Conservation (phyloP, 352 stramenopile species). For the Phytophthora idaei region DNA sequence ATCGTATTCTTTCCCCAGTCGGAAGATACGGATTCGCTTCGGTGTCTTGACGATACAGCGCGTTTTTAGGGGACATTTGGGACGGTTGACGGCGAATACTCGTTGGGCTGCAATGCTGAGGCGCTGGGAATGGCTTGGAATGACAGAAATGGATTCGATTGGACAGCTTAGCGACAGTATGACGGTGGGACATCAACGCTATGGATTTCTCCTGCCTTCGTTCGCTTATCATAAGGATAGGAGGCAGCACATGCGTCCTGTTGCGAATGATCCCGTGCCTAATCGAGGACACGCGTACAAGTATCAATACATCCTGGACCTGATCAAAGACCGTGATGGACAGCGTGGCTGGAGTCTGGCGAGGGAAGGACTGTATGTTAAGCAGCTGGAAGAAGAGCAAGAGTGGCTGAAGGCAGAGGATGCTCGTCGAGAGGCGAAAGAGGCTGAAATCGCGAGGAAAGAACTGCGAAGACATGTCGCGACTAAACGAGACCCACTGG, state of each 20-base stretch:
- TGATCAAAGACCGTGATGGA: conserved; percentile 70
- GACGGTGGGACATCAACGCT: conserved; percentile 55
- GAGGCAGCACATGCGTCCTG: conserved; percentile 54
- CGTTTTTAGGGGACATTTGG: conserved; percentile 52
- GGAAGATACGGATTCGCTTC: conserved; percentile 45
- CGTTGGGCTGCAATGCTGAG: conserved; percentile 72
- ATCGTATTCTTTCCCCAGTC: conserved; percentile 65
- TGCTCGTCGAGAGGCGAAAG: conserved; percentile 20
- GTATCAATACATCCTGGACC: conserved; percentile 71
- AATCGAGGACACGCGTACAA: conserved; percentile 68
- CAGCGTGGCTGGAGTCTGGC: conserved; percentile 64
- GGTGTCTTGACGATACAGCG: conserved; percentile 54
- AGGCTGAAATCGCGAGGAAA: conserved; percentile 33
- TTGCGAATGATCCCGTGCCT: conserved; percentile 42
- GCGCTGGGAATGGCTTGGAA: conserved; percentile 76
- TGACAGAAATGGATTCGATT: conserved; percentile 36
- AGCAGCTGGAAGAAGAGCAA: conserved; percentile 26
- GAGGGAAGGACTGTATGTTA: conserved; percentile 37
- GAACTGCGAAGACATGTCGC: conserved; percentile 24
- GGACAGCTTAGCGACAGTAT: conserved; percentile 55
- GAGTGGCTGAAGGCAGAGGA: conserved; percentile 23
- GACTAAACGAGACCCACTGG: conserved; percentile 14
- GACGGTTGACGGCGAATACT: conserved; percentile 65
- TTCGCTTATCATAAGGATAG: conserved; percentile 50
- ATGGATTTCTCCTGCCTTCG: conserved; percentile 64